Conservation (phyloP, 331 rosid genomes). For the Malus hybrid region DNA sequence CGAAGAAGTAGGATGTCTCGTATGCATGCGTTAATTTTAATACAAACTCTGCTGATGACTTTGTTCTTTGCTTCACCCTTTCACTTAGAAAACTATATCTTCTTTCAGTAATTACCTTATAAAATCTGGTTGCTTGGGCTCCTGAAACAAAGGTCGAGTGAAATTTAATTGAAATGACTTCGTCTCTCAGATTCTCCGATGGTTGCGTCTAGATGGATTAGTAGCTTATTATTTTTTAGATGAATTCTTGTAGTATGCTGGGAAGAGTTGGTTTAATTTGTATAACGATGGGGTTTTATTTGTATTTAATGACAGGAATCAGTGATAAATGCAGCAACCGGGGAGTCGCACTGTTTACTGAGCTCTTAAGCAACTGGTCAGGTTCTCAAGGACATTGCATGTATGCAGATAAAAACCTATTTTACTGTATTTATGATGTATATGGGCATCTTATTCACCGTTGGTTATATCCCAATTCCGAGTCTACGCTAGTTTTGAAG, state of each 20-base stretch:
- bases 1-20: not conserved
- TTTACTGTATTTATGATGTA: conserved; percentile 4
- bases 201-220: not conserved
- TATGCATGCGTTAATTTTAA: not conserved
- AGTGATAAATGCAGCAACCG: conserved; percentile 51
- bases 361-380: conserved; percentile 57
- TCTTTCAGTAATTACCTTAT: not conserved
- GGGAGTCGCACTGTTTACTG: conserved; percentile 34
- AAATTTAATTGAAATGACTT: not conserved
- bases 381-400: conserved; percentile 74
- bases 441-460: not conserved
- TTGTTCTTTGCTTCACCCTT: conserved; percentile 3
- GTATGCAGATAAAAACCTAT: conserved; percentile 31
- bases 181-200: not conserved
- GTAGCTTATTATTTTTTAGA: not conserved
- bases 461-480: not conserved
- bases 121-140: not conserved
- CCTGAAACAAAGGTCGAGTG: not conserved
- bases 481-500: not conserved
- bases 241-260: not conserved
- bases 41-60: not conserved
- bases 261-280: not conserved
- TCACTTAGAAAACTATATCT: not conserved
- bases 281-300: not conserved
- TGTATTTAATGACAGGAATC: conserved; percentile 40